Evolutionary conservation across 2,329 filamentous ascomycete species (phyloP).

Genomic region (Pyricularia pennisetigena): DNA sequence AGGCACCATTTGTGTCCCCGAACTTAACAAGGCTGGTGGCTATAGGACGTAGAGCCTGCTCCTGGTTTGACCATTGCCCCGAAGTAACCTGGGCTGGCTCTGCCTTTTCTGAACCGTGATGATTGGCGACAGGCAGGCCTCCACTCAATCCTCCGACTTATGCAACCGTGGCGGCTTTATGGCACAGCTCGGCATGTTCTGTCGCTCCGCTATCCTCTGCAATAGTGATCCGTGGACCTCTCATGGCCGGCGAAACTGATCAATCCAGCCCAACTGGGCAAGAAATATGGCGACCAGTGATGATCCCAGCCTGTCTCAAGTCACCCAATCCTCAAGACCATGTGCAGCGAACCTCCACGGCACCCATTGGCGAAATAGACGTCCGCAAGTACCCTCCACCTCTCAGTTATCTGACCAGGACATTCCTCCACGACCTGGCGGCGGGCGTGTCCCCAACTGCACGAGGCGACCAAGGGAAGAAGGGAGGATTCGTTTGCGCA

Average conservation of each 20-base stretch:
- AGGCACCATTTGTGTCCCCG: constrained; percentile 1
- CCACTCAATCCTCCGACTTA: constrained; percentile 6
- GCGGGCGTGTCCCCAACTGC: background rate
- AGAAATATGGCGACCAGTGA: background rate
- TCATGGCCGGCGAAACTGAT: background rate
- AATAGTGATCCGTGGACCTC: background rate
- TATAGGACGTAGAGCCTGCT: constrained; percentile 22
- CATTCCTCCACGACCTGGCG: background rate
- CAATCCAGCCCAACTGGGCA: background rate
- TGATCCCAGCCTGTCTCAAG: background rate
- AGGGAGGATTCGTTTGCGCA: background rate
- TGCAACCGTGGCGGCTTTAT: background rate
- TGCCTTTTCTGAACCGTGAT: constrained; percentile 3
- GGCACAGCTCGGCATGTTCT: background rate
- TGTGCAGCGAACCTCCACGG: background rate
- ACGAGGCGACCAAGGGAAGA: background rate
- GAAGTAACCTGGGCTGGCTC: constrained; percentile 12
- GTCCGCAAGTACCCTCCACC: background rate
- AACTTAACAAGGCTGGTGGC: constrained; percentile 28
- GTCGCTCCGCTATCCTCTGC: background rate
- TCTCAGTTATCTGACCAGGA: background rate
- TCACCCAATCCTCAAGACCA: background rate
- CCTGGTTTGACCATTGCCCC: constrained; percentile 16
- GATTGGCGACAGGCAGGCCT: constrained; percentile 8
- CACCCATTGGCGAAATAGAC: background rate